These are phyloP conservation scores for Medicago lupulina DNA, from an alignment of 306 rosid species.

Conservation along the genomic window DNA sequence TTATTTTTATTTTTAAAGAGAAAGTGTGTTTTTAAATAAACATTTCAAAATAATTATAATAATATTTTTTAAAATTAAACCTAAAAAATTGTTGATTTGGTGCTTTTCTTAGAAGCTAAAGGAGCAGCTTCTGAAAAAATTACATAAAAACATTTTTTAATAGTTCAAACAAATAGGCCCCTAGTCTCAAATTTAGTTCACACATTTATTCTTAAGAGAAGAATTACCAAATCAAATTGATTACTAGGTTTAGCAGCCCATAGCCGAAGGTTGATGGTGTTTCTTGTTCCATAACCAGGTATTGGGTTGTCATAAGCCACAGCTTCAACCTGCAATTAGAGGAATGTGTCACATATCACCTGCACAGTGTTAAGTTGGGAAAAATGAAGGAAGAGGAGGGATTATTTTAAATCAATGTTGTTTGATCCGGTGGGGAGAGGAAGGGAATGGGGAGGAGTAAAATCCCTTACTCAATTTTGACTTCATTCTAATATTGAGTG, in stretches of 20 bases:
- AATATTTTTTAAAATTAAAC: not conserved
- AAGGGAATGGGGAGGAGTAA: not conserved
- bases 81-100: not conserved
- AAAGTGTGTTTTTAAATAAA: not conserved
- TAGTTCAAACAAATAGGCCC: slow-evolving; percentile 5
- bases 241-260: slow-evolving; percentile 84
- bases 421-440: slow-evolving; percentile 5
- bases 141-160: not conserved
- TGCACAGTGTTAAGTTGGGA: slow-evolving; percentile 18
- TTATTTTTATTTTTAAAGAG: not conserved
- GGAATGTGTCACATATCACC: slow-evolving; percentile 26
- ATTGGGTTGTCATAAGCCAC: slow-evolving; percentile 85
- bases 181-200: slow-evolving; percentile 8
- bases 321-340: slow-evolving; percentile 70
- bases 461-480: not conserved
- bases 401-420: not conserved
- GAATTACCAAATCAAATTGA: slow-evolving; percentile 66
- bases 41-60: not conserved
- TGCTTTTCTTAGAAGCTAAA: slow-evolving; percentile 15
- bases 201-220: slow-evolving; percentile 18
- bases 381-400: not conserved
- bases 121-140: not conserved
- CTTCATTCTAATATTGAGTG: not conserved
- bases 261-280: slow-evolving; percentile 73
- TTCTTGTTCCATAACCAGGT: slow-evolving; percentile 83